These are phyloP conservation scores for Primulina eburnea DNA, from an alignment of 257 asterid genomes.

Conservation along the genomic window DNA sequence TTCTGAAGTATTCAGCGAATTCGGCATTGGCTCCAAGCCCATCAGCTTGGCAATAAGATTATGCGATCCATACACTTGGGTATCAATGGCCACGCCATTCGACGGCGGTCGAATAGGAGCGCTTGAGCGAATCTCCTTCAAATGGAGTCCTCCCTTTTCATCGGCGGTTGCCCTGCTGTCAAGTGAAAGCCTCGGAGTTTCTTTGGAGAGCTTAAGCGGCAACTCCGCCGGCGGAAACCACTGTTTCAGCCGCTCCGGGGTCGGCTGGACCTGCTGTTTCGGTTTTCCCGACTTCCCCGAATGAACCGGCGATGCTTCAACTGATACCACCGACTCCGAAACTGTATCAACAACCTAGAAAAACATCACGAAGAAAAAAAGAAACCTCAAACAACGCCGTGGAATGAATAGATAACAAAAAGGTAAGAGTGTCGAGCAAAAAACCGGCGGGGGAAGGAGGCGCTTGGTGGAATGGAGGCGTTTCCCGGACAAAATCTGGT, in stretches of 20 bases:
- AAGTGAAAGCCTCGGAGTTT: conserved; percentile 71
- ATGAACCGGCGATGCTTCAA: conserved; percentile 33
- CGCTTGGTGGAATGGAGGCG: conserved; percentile 55
- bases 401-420: background rate
- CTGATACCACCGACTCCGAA: conserved; percentile 41
- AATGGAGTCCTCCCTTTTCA: conserved; percentile 56
- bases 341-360: conserved; percentile 44
- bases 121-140: conserved; percentile 36
- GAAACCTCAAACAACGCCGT: background rate
- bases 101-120: conserved; percentile 18
- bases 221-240: background rate
- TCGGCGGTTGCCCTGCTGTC: conserved; percentile 82
- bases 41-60: conserved; percentile 70
- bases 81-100: conserved; percentile 16
- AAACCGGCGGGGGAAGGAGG: conserved; percentile 52
- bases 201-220: conserved; percentile 34
- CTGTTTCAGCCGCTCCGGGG: conserved; percentile 19
- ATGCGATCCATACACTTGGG: conserved; percentile 32
- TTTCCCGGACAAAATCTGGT: conserved; percentile 58
- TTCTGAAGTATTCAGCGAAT: conserved; percentile 27
- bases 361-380: background rate
- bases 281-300: conserved; percentile 32
- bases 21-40: conserved; percentile 71
- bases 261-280: conserved; percentile 7
- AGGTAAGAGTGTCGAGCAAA: background rate